Conservation (phyloP, 345 rosid genomes). For the Cardiospermum halicacabum region DNA sequence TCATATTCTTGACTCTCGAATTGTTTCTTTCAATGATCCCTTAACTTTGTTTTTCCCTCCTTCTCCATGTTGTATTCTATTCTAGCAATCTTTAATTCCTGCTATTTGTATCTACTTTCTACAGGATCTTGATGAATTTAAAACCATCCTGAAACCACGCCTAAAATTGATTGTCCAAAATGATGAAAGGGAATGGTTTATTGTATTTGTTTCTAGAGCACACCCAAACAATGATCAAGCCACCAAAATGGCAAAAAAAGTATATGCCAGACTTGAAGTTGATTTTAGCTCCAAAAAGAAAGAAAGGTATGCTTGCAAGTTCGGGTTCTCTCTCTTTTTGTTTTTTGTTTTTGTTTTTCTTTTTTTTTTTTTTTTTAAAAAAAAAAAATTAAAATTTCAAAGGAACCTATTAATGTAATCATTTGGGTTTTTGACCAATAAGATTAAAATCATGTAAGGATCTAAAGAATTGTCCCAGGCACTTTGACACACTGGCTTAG, state of each 20-base stretch:
- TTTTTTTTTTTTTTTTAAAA: too few species aligned
- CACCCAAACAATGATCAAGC: constrained; percentile 90
- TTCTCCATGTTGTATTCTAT: constrained; percentile 4
- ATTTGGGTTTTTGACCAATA: neutral
- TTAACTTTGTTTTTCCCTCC: neutral
- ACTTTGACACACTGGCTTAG: neutral
- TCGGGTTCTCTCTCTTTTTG: constrained; percentile 1
- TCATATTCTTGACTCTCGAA: neutral
- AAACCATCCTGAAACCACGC: constrained; percentile 89
- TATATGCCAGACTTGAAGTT: constrained; percentile 88
- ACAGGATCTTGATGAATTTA: constrained; percentile 98
- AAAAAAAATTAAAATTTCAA: too few species aligned
- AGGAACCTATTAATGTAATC: too few species aligned
- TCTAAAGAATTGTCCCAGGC: neutral
- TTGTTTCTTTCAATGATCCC: neutral
- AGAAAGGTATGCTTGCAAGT: constrained; percentile 55
- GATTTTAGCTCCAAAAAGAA: constrained; percentile 94
- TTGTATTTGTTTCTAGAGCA: constrained; percentile 89
- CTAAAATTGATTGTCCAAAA: constrained; percentile 84
- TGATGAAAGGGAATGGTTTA: constrained; percentile 95
- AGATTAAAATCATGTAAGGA: neutral
- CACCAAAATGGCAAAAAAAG: constrained; percentile 76
- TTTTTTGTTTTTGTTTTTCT: too few species aligned
- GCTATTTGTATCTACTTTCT: constrained; percentile 1
- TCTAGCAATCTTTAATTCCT: constrained; percentile 9